phyloP scores from a whole-genome alignment of 371 early-diverging fungal genomes.

The Zopfochytrium polystomum region DNA sequence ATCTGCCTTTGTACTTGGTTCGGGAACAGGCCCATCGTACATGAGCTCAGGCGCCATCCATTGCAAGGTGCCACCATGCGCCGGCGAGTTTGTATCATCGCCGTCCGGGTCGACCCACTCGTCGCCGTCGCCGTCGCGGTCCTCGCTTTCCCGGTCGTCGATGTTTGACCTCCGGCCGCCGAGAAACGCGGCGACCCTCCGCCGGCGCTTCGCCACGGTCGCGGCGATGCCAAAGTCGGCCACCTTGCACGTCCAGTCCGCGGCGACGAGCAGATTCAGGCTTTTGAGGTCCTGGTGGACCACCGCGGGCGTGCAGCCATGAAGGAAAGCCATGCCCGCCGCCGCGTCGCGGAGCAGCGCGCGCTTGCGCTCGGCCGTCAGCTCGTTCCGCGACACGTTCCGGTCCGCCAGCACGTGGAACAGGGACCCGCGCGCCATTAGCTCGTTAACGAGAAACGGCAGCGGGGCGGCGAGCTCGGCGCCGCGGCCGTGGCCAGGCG shows the following conservation, averaged over 20 bases:
- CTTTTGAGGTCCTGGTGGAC: slow-evolving; percentile 18
- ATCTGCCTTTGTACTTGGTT: slow-evolving; percentile 12
- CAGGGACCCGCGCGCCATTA: slow-evolving; percentile 14
- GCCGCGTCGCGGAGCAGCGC: slow-evolving; percentile 7
- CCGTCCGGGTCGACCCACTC: no score
- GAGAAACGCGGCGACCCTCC: no score
- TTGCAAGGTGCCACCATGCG: slow-evolving; percentile 20
- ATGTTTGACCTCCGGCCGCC: no score
- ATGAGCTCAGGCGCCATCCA: slow-evolving; percentile 23
- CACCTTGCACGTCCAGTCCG: slow-evolving; percentile 16
- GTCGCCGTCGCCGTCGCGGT: background rate
- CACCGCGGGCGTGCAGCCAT: slow-evolving; percentile 10
- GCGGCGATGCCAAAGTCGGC: slow-evolving; percentile 23
- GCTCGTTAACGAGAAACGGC: slow-evolving; percentile 12
- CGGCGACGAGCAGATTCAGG: slow-evolving; percentile 17
- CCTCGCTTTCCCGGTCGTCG: background rate
- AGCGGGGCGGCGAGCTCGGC: background rate
- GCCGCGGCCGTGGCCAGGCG: no score
- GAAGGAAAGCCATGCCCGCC: slow-evolving; percentile 11
- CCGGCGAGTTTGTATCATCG: slow-evolving; percentile 1
- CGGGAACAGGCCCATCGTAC: background rate
- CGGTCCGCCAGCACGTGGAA: slow-evolving; percentile 13
- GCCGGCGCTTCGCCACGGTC: background rate
- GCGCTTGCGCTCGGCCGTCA: background rate
- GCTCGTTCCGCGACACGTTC: no score